A percentile compares a stretch with the other conserved stretches of the same genome.
Conservation (phyloP, 2,329 filamentous ascomycete genomes). For the Bipolaris gigantea region DNA sequence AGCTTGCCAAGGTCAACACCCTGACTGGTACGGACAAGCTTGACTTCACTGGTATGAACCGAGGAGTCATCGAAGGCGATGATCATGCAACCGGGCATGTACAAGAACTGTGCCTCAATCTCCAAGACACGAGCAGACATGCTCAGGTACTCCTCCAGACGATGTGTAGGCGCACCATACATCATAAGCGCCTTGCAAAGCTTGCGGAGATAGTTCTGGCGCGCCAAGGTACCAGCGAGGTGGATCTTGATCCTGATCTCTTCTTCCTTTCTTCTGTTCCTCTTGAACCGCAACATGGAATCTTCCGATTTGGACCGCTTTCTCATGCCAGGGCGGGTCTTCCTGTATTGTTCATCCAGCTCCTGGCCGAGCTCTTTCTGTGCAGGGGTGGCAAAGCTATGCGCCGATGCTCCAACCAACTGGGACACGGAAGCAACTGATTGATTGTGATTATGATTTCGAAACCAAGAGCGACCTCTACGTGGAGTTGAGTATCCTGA, state of each 20-base stretch:
- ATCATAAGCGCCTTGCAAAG: conserved; percentile 85
- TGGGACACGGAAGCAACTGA: conserved; percentile 49
- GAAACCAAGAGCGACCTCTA: conserved; percentile 43
- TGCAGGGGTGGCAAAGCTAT: conserved; percentile 46
- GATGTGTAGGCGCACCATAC: conserved; percentile 87
- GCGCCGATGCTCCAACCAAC: conserved; percentile 50
- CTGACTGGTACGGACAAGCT: conserved; percentile 68
- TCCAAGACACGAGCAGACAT: conserved; percentile 88
- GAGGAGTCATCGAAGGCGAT: conserved; percentile 79
- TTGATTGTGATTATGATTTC: conserved; percentile 35
- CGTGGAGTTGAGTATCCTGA: conserved; percentile 50
- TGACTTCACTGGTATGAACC: conserved; percentile 79
- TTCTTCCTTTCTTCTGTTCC: conserved; percentile 48
- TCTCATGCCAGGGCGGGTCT: conserved; percentile 41
- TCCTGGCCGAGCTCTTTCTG: conserved; percentile 48
- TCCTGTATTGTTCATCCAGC: conserved; percentile 47
- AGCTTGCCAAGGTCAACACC: conserved; percentile 75
- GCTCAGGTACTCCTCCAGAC: conserved; percentile 86
- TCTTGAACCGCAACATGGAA: conserved; percentile 44
- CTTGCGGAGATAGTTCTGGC: conserved; percentile 81
- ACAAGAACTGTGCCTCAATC: conserved; percentile 86
- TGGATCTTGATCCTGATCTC: conserved; percentile 63
- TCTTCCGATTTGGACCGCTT: conserved; percentile 43
- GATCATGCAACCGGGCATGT: conserved; percentile 91
- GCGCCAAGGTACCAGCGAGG: conserved; percentile 69